Conservation (phyloP, 257 asterid genomes). For the Solanum clarkiae region DNA sequence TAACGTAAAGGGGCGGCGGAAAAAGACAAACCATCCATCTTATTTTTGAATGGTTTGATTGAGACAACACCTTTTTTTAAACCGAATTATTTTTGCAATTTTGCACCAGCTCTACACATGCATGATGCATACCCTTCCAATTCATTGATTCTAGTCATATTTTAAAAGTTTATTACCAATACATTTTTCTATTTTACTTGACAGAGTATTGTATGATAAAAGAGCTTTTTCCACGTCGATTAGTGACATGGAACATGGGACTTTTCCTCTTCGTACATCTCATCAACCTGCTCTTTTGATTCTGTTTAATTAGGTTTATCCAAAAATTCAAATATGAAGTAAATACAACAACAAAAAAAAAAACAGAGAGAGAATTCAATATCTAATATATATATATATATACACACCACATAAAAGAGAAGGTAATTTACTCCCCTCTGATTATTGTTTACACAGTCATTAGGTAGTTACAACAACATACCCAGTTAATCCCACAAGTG, state of each 20-base stretch:
- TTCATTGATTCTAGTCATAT: not conserved
- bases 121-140: not conserved
- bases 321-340: not conserved
- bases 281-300: not conserved
- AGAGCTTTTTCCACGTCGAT: not conserved
- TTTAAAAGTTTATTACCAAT: not conserved
- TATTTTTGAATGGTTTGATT: not conserved
- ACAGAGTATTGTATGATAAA: not conserved
- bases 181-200: not conserved
- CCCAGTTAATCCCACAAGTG: too few relatives aligned
- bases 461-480: not conserved
- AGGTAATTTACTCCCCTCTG: not conserved
- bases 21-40: not conserved
- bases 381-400: rapidly evolving
- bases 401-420: too few relatives aligned
- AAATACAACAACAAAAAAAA: too few relatives aligned
- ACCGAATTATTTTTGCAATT: not conserved
- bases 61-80: not conserved
- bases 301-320: not conserved
- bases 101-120: not conserved
- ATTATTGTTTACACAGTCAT: not conserved
- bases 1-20: not conserved
- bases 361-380: not conserved
- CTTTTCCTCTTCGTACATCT: not conserved
- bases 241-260: not conserved